Conservation (phyloP, 176 grass and related monocot genomes). For the Oryza nivara region DNA sequence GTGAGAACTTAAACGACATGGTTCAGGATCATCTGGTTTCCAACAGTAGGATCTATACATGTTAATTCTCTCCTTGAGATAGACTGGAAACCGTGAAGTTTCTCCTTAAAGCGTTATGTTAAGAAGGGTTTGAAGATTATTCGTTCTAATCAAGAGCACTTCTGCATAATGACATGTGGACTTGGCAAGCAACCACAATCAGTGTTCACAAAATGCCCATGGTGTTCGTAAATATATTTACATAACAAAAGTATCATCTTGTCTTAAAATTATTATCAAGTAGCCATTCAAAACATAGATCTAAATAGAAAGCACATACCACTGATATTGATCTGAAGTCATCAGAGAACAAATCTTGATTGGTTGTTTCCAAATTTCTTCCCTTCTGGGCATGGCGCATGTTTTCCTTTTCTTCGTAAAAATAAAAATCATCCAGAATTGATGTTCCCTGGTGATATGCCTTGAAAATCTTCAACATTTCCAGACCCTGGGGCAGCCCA, state of each 20-base stretch:
- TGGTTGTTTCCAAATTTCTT: background rate
- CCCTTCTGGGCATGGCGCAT: background rate
- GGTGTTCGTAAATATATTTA: background rate
- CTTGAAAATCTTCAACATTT: constrained; percentile 80
- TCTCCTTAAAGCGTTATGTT: background rate
- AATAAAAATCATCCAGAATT: constrained; percentile 66
- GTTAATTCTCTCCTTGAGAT: background rate
- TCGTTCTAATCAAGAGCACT: background rate
- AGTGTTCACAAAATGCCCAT: background rate
- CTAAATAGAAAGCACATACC: background rate
- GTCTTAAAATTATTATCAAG: background rate
- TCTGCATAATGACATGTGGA: background rate
- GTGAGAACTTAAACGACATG: background rate
- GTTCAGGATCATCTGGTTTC: background rate
- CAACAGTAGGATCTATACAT: background rate
- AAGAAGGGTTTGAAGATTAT: background rate
- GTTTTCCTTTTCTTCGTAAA: constrained; percentile 56
- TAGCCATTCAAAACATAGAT: background rate
- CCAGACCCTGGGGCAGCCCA: constrained; percentile 57
- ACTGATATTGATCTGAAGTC: background rate
- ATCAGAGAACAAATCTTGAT: background rate
- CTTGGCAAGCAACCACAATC: background rate
- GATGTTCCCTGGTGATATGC: constrained; percentile 45
- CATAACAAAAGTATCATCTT: background rate
- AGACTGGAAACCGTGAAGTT: background rate